Percentiles rank a stretch among this genome's conserved stretches.
Evolutionary conservation across 768 basidiomycete genomes (phyloP).

Genomic region (Suillus decipiens): DNA sequence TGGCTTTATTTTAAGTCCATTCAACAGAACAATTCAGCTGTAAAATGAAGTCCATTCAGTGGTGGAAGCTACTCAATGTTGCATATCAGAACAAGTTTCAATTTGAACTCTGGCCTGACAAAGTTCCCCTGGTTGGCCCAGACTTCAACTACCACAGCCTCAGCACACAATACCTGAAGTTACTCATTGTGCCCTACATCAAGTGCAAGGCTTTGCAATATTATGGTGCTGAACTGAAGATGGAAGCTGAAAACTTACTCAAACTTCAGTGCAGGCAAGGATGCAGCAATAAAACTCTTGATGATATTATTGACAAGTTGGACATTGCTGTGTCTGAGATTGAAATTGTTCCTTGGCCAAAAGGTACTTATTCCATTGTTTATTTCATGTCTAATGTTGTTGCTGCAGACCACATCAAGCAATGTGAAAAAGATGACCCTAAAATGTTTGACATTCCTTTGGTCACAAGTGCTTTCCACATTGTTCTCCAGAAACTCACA

Average conservation of each 20-base stretch:
- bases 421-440: not conserved
- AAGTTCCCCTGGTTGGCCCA: not conserved
- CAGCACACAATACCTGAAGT: not conserved
- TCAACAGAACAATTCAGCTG: not conserved
- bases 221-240: not conserved
- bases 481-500: not conserved
- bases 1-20: not conserved
- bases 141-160: not conserved
- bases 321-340: not conserved
- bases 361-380: constrained; percentile 3
- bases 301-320: constrained; percentile 2
- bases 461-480: not conserved
- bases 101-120: not conserved
- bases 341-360: not conserved
- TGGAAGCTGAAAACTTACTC: not conserved
- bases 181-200: not conserved
- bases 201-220: not conserved
- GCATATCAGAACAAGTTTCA: not conserved
- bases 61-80: not conserved
- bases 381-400: not conserved
- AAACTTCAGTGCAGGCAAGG: not conserved
- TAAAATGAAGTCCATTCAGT: not conserved
- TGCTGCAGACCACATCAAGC: not conserved
- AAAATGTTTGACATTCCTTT: not conserved
- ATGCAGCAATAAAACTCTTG: not conserved